Conservation (phyloP, 2,329 filamentous ascomycete genomes). For the Fusarium poae region DNA sequence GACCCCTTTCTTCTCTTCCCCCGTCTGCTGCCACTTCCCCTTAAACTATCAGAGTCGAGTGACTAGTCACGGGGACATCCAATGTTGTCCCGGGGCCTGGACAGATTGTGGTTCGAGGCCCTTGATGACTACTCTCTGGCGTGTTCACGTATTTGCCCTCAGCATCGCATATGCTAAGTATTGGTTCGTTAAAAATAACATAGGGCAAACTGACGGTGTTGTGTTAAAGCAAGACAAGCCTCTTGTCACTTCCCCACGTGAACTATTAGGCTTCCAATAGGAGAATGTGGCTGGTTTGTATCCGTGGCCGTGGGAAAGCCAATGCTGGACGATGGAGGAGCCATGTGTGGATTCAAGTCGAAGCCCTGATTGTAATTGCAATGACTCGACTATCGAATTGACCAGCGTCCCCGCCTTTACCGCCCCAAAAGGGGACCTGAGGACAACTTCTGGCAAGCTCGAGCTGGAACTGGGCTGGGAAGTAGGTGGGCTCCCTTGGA, state of each 20-base stretch:
- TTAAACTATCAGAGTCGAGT: slow-evolving; percentile 39
- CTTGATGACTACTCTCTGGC: slow-evolving; percentile 43
- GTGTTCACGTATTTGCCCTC: slow-evolving; percentile 32
- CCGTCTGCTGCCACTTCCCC: slow-evolving; percentile 27
- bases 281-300: slow-evolving; percentile 40
- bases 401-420: slow-evolving; percentile 48
- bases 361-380: slow-evolving; percentile 48
- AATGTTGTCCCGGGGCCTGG: slow-evolving; percentile 43
- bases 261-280: slow-evolving; percentile 46
- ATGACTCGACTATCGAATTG: slow-evolving; percentile 43
- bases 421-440: slow-evolving; percentile 42
- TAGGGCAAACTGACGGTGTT: slow-evolving; percentile 36
- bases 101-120: slow-evolving; percentile 42
- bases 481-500: slow-evolving; percentile 41
- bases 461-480: slow-evolving; percentile 40
- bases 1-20: slow-evolving; percentile 31
- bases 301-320: slow-evolving; percentile 43
- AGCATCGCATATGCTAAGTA: slow-evolving; percentile 36
- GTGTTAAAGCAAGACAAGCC: slow-evolving; percentile 44
- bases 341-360: slow-evolving; percentile 48
- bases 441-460: slow-evolving; percentile 31
- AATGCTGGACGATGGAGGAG: slow-evolving; percentile 45
- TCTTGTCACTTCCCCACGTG: slow-evolving; percentile 45
- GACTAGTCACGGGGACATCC: slow-evolving; percentile 46
- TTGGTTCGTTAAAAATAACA: slow-evolving; percentile 38